A percentile compares a stretch with the other conserved stretches of the same genome.
Evolutionary conservation across 345 rosid species (phyloP).

Genomic region (Citrus sp.): DNA sequence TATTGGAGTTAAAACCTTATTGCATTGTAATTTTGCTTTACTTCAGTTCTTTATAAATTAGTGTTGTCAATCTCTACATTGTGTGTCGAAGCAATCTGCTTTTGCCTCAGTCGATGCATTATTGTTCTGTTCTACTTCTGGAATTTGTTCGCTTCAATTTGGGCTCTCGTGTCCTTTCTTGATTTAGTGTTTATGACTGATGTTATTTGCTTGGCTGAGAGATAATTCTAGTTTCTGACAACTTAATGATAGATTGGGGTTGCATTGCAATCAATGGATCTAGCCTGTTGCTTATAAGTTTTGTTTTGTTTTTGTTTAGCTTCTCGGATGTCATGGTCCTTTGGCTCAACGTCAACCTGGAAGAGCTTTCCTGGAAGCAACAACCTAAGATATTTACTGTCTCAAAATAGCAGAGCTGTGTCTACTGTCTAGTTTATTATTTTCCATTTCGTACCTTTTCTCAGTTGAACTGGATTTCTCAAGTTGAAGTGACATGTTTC

Average conservation of each 20-base stretch:
- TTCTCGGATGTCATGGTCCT: constrained; percentile 19
- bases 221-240: not conserved
- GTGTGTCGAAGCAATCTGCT: not conserved
- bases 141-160: not conserved
- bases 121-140: not conserved
- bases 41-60: not conserved
- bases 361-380: constrained; percentile 8
- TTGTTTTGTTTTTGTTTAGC: constrained; percentile 3
- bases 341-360: constrained; percentile 15
- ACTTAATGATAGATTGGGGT: not conserved
- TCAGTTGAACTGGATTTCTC: not conserved
- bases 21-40: not conserved
- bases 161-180: not conserved
- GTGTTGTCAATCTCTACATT: too few species aligned
- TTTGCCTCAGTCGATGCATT: not conserved
- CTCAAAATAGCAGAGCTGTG: not conserved
- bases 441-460: not conserved
- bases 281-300: not conserved
- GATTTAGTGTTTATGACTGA: not conserved
- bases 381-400: not conserved
- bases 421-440: not conserved
- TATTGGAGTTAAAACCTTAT: not conserved
- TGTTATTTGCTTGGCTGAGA: not conserved
- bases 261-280: not conserved
- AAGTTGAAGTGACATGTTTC: not conserved